Evolutionary conservation across 371 early-diverging fungal species (phyloP).

Genomic region (Syncephalastrum monosporum): DNA sequence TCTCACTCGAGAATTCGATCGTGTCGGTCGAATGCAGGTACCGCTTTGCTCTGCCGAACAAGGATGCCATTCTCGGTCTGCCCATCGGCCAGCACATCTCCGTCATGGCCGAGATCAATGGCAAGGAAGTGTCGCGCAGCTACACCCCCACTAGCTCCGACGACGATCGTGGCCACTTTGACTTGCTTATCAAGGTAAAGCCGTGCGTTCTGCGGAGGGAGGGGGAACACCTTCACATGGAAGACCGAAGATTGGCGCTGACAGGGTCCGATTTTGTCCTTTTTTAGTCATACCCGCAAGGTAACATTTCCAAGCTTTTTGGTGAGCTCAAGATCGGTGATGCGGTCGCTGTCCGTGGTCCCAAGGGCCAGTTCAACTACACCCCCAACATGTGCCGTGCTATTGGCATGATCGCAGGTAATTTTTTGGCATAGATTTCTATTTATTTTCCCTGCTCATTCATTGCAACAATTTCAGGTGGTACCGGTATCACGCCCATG

Average conservation of each 20-base stretch:
- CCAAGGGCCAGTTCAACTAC: conserved; percentile 91
- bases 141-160: conserved; percentile 92
- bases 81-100: conserved; percentile 95
- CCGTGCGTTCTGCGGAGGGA: background rate
- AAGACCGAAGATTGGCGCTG: background rate
- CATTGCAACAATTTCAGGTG: conserved; percentile 23
- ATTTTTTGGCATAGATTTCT: conserved; percentile 28
- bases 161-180: conserved; percentile 85
- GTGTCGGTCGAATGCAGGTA: conserved; percentile 54
- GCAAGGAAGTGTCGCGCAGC: conserved; percentile 85
- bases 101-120: conserved; percentile 81
- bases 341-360: conserved; percentile 80
- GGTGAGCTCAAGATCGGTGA: conserved; percentile 79
- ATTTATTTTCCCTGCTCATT: background rate
- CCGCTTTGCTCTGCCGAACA: conserved; percentile 78
- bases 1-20: background rate
- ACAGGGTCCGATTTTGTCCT: background rate
- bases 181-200: conserved; percentile 88
- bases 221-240: background rate
- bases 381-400: conserved; percentile 76
- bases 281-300: conserved; percentile 80
- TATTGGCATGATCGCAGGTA: conserved; percentile 71
- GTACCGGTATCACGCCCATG: conserved; percentile 96
- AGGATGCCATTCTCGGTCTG: conserved; percentile 74
- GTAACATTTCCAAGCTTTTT: conserved; percentile 82